Base-by-base conservation (phyloP, 768 basidiomycete species). In the Boletus reticuloceps region DNA sequence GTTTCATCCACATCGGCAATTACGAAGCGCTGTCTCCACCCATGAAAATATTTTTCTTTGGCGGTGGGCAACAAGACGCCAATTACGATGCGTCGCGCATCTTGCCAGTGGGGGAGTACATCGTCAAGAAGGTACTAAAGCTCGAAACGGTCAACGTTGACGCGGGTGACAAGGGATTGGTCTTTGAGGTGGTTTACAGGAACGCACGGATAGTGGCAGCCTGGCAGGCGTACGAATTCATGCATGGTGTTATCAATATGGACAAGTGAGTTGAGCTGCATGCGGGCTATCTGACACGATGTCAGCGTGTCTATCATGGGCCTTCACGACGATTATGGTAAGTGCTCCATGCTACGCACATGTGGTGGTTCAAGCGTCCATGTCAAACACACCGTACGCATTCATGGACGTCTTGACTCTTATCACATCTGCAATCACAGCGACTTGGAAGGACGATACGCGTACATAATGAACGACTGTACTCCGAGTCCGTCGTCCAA, bases 241-340 rank as follows among this genome's bases (percentile, higher is more conserved):
- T 94, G 92, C 91, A 94, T 65, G 93, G 93, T 0, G 96, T 99
- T 37, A 93, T 99, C 63, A 98, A 98, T 66, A 96, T 94, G 2
- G 96, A 97, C 75, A 97, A 96, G 89, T 89, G 60, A 54, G 80
- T 13, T 11, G 2, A 11, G 3, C 13, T 34, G 12, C 11, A 4
- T 34, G 34, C 12, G 34, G 34, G 34, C 5, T 14, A 5, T 49
- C 53, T 67, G 32, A 68, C 52, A 12, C 40, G 34, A 43, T 36
- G 16, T n/a, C 58, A 90, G 88, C 51, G 82, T 90, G 20, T 90
- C 88, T 4, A 75, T 91, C 17, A 71, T 89, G 31, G 89, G 89
- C 3, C 67, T 20, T 90, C 56, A 90, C 89, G 0, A 89, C 53
- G 89, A 91, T 64, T 91, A 88, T 54, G 88, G 85, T 78, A 52